Conservation (phyloP, 768 basidiomycete species). For the Pholiota microspora region DNA sequence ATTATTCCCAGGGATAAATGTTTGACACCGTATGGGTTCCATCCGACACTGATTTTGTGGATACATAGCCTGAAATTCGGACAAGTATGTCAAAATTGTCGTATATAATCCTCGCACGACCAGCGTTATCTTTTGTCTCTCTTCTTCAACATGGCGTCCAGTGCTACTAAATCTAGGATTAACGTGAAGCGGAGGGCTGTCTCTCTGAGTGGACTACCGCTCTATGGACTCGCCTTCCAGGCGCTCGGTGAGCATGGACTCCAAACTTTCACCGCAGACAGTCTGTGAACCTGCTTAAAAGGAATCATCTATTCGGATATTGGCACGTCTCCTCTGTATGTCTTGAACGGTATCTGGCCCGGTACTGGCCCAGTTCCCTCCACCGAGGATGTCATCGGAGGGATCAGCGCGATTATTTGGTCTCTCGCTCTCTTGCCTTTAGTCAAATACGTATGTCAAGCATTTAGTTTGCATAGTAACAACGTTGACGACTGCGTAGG, state of each 20-base stretch:
- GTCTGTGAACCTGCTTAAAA: conserved; percentile 14
- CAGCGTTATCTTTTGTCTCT: background rate
- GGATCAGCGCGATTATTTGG: conserved; percentile 64
- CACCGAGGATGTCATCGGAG: conserved; percentile 62
- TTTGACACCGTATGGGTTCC: background rate
- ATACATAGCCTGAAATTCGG: background rate
- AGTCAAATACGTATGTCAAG: conserved; percentile 55
- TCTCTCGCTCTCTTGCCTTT: conserved; percentile 57
- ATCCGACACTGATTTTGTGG: background rate
- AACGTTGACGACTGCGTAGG: conserved; percentile 26
- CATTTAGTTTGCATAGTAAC: background rate
- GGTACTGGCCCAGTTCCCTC: conserved; percentile 43
- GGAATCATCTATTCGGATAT: conserved; percentile 51
- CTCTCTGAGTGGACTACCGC: conserved; percentile 26
- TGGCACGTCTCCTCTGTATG: conserved; percentile 63
- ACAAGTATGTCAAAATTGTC: background rate
- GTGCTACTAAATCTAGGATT: conserved; percentile 24
- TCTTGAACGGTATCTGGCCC: conserved; percentile 65
- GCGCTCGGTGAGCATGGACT: conserved; percentile 24
- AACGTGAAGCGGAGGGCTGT: conserved; percentile 31
- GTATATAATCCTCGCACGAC: conserved; percentile 2
- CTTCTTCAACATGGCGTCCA: conserved; percentile 14
- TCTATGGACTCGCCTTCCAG: conserved; percentile 33
- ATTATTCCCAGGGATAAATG: background rate
- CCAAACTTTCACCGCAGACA: background rate